Conservation (phyloP, 2,329 filamentous ascomycete genomes). For the Xylariomycetidae sp. region DNA sequence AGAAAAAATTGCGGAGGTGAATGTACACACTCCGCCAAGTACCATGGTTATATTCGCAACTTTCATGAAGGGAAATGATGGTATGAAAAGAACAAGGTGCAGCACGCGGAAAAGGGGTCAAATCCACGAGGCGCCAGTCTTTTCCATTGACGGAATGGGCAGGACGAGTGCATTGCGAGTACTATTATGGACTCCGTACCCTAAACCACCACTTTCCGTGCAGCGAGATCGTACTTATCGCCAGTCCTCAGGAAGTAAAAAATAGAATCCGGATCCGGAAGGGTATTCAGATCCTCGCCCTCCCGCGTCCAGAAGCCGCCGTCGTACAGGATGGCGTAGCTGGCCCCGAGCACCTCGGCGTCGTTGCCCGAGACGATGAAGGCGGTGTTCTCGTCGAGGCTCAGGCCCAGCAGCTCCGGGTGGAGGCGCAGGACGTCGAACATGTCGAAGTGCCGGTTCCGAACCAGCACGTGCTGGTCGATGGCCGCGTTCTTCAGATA, state of each 20-base stretch:
- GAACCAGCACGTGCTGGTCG: conserved; percentile 29
- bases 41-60: no score
- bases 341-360: conserved; percentile 23
- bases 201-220: conserved; percentile 20
- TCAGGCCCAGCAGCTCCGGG: conserved; percentile 26
- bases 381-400: conserved; percentile 29
- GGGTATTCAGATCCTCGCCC: conserved; percentile 23
- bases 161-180: no score
- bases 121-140: no score
- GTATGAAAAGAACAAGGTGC: no score
- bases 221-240: conserved; percentile 23
- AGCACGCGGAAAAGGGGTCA: no score
- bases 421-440: conserved; percentile 27
- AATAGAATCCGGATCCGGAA: conserved; percentile 16
- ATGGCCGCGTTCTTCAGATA: conserved; percentile 24
- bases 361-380: conserved; percentile 24
- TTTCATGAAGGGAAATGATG: no score
- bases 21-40: no score
- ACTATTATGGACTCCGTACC: no score
- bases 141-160: no score
- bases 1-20: no score
- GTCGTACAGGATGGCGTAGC: conserved; percentile 28
- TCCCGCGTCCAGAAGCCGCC: conserved; percentile 27
- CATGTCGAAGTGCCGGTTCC: conserved; percentile 28
- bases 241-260: conserved; percentile 26